Base-by-base conservation (phyloP, 2,329 filamentous ascomycete genomes). In the Penicillium digitatum region DNA sequence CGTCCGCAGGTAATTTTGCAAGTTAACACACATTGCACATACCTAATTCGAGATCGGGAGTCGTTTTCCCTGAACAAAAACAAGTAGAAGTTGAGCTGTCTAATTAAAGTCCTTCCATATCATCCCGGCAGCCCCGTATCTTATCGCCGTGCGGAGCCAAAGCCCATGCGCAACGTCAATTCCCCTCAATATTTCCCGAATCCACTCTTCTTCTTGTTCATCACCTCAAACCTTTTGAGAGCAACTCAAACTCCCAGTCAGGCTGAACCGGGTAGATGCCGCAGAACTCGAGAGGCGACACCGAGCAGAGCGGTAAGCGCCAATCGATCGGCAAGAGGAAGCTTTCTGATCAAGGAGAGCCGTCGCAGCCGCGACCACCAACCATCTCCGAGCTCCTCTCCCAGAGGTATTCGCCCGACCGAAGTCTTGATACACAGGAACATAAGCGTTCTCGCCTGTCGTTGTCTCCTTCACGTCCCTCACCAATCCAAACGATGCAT, bases 301-400 rank as follows among this genome's bases (percentile, higher is more conserved):
- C 69, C 66, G 71, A 74, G 62, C 68, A 71, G 66, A 75, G 71
- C 69, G 72, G 72, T 68, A 75, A 75, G 67, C 72, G 71, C 67
- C 74, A 72, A 64, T 70, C 70, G 59, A 68, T 63, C 63, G 70
- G 70, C 61, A 76, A 76, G 64, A 72, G 73, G 65, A 76, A 74
- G 66, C 68, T 70, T 56, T 60, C 66, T 57, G 66, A 71, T 59
- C 68, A 68, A 61, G 69, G 62, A 62, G 70, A 70, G 53, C 54
- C 62, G 53, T 64, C 66, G 44, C 68, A 69, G 50, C 64, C 64
- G 29, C 68, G 72, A 44, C 65, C 69, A 51, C 76, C 78, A 56
- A 77, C 74, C 40, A 76, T 79, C 55, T 75, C 75, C 34, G 73
- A 78, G 51, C 68, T 79, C 48, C 74, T 80, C 60, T 72, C 75